Evolutionary conservation across 2,329 filamentous ascomycete species (phyloP).

Genomic region (Verticillium zaregamsianum): DNA sequence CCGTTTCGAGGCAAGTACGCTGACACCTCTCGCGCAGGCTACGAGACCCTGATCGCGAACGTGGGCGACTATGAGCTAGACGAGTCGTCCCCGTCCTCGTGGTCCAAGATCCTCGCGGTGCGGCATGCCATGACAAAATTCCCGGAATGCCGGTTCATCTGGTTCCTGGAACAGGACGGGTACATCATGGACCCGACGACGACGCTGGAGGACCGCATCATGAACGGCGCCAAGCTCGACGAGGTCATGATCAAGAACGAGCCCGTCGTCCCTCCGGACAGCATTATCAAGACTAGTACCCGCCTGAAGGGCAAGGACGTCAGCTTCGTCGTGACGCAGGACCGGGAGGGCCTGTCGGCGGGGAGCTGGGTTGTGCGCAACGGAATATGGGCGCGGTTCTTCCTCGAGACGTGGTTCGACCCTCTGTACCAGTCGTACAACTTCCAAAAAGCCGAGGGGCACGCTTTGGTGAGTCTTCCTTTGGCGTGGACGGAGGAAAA

Average conservation of each 20-base stretch:
- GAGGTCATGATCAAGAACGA: conserved; percentile 78
- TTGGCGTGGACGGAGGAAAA: no score
- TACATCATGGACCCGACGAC: conserved; percentile 82
- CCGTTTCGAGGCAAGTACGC: background rate
- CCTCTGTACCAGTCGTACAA: conserved; percentile 92
- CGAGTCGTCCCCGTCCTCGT: conserved; percentile 40
- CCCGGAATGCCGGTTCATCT: conserved; percentile 76
- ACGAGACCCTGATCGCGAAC: conserved; percentile 77
- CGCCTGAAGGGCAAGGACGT: conserved; percentile 75
- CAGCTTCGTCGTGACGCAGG: conserved; percentile 80
- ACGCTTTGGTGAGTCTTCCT: conserved; percentile 68
- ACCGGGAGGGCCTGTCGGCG: conserved; percentile 71
- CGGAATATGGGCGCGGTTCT: conserved; percentile 88
- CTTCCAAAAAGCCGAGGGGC: conserved; percentile 89
- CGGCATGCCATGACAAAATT: conserved; percentile 82
- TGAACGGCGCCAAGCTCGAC: conserved; percentile 64
- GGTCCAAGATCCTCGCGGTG: conserved; percentile 78
- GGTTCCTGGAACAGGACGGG: conserved; percentile 80
- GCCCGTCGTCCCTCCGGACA: conserved; percentile 88
- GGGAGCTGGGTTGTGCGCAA: conserved; percentile 77
- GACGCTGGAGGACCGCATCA: conserved; percentile 66
- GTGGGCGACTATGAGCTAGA: conserved; percentile 70
- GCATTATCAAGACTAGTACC: conserved; percentile 90
- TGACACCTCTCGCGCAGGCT: conserved; percentile 52
- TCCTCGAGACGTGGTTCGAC: conserved; percentile 94